Evolutionary conservation across 2,329 filamentous ascomycete species (phyloP), one percentile per base, ranked within the genome.

Genomic region (Aureobasidium melanogenum): DNA sequence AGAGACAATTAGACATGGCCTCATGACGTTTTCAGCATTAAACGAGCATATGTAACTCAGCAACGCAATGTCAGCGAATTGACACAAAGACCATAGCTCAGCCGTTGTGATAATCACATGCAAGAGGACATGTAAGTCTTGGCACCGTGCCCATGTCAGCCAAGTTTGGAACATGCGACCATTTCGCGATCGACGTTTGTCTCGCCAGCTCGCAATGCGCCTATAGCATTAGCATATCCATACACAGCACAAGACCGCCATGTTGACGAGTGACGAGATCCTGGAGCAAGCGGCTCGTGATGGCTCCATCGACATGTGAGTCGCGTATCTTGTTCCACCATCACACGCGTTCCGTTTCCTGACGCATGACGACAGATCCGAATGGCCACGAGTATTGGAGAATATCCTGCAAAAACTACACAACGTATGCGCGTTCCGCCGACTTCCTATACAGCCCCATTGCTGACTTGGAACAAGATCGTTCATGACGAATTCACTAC

Each of bases 401-500:
- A 81, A 82, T 34, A 77, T 93, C 39, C 76, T 92, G 57, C 76
- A 83, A 63, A 84, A 86, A 68, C 80, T 93, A 54, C 87, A 94
- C 72, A 80, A 84, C 72, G 82, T 85, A 72, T 67, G 26, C 43
- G 24, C 22, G 44, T 5, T 32, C 9, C 5, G 39, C 4, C 10
- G 9, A 43, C 24, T 26, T 30, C 24, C 1, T 17, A 5, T 9
- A 41, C 36, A 39, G 3, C 32, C 19, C 24, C n/a, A 5, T 26
- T 7, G 30, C 54, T 57, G 41, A 57, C 54, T 22, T 26, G 28
- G 9, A 5, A 5, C 15, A 56, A 95, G 89, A 93, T 91, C 66
- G 83, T 88, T 43, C 82, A 84, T 72, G 80, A 85, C 70, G 86
- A 87, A 57, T 96, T 96, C 68, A 85, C 88, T 44, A 86, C 88